These are phyloP conservation scores for Sporothrix curviconia DNA, from an alignment of 2,329 filamentous ascomycete species.

Conservation along the genomic window DNA sequence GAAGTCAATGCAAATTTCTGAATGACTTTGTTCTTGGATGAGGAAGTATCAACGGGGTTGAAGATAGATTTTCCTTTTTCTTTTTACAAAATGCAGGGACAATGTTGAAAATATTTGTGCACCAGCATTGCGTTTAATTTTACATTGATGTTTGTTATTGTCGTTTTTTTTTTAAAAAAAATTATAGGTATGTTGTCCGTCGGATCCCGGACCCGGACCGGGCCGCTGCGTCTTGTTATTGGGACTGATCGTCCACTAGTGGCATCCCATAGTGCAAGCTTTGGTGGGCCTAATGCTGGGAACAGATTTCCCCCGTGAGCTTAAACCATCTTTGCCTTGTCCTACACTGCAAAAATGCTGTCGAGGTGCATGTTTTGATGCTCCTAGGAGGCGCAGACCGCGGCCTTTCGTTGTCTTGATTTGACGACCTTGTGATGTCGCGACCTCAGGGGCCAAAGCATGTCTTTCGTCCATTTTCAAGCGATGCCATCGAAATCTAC, in stretches of 20 bases:
- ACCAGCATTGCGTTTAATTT: too few species aligned
- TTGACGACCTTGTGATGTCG: conserved; percentile 6
- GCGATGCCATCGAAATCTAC: not conserved
- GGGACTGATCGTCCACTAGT: not conserved
- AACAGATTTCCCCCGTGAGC: not conserved
- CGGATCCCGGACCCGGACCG: too few species aligned
- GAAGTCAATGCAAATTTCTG: too few species aligned
- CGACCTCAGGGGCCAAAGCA: conserved; percentile 1
- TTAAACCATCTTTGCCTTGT: not conserved
- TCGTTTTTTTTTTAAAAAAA: too few species aligned
- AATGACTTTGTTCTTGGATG: too few species aligned
- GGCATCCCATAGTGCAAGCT: not conserved
- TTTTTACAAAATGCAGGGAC: too few species aligned
- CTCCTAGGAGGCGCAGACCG: not conserved
- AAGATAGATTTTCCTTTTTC: too few species aligned
- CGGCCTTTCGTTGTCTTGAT: not conserved
- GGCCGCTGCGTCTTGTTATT: not conserved
- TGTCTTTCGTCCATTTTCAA: conserved; percentile 4
- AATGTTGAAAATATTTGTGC: too few species aligned
- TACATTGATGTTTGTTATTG: too few species aligned
- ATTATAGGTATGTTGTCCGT: too few species aligned
- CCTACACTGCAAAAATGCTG: not conserved
- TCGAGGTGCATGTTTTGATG: not conserved
- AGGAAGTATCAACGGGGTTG: too few species aligned
- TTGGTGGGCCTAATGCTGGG: not conserved